phyloP scores from a whole-genome alignment of 257 asterid genomes.

The Nicotiana paniculata region DNA sequence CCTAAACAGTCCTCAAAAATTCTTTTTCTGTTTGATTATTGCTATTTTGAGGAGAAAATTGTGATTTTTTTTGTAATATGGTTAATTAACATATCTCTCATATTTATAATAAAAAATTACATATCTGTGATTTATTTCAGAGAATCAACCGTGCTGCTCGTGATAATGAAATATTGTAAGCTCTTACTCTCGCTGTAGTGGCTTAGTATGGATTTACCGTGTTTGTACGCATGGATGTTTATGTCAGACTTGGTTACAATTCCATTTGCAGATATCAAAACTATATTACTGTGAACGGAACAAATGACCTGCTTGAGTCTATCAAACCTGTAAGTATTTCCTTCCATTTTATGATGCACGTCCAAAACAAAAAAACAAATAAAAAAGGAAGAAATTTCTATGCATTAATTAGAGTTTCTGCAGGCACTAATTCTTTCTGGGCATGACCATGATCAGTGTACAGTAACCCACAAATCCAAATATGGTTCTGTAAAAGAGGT shows the following conservation, averaged over 20 bases:
- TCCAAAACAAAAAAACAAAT: conserved; percentile 3
- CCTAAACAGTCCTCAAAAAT: background rate
- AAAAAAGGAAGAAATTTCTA: background rate
- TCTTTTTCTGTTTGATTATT: background rate
- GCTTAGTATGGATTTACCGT: conserved; percentile 3
- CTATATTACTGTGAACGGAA: conserved; percentile 49
- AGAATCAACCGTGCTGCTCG: conserved; percentile 43
- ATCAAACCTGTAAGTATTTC: conserved; percentile 64
- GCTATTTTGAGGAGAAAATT: background rate
- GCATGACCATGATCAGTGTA: conserved; percentile 97
- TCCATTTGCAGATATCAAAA: conserved; percentile 67
- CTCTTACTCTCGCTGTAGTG: conserved; percentile 14
- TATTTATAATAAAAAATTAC: conserved; percentile 2
- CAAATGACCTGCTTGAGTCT: conserved; percentile 49
- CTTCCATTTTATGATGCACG: conserved; percentile 8
- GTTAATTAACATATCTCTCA: background rate
- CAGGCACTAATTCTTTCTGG: conserved; percentile 85
- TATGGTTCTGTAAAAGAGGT: conserved; percentile 73
- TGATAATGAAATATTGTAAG: conserved; percentile 63
- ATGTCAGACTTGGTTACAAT: conserved; percentile 7
- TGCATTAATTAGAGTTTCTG: conserved; percentile 20
- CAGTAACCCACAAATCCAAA: conserved; percentile 49
- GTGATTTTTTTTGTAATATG: background rate
- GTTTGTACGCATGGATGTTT: background rate
- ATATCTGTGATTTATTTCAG: conserved; percentile 36